Conservation (phyloP, 345 rosid species). For the Mangifera indica region DNA sequence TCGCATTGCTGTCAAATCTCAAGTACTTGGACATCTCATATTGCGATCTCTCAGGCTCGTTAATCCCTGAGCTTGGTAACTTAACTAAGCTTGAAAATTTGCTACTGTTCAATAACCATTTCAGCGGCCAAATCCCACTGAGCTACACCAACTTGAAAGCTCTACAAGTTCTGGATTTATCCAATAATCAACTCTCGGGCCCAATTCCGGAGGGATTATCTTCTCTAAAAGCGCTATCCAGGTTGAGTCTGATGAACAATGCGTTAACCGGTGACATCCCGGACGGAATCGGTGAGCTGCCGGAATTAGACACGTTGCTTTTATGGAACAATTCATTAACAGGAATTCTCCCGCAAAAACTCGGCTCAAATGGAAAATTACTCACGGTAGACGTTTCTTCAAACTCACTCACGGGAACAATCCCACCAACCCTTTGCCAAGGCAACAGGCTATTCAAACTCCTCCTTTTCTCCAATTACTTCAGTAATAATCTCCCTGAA, state of each 20-base stretch:
- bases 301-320: conserved; percentile 48
- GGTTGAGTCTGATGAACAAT: conserved; percentile 65
- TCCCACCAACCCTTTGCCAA: conserved; percentile 70
- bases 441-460: conserved; percentile 79
- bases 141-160: conserved; percentile 51
- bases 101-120: conserved; percentile 51
- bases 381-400: conserved; percentile 64
- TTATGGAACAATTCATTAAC: conserved; percentile 76
- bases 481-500: conserved; percentile 48
- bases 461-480: conserved; percentile 77
- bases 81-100: conserved; percentile 55
- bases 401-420: conserved; percentile 66
- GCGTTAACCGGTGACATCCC: conserved; percentile 64
- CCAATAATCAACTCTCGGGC: conserved; percentile 68
- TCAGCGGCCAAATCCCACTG: conserved; percentile 68
- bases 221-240: conserved; percentile 49
- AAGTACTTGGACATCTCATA: conserved; percentile 63
- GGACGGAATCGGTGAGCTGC: conserved; percentile 56
- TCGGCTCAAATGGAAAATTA: conserved; percentile 71
- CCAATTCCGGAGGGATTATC: conserved; percentile 54
- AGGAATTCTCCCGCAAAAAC: conserved; percentile 67
- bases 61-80: conserved; percentile 60
- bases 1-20: conserved; percentile 49
- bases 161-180: conserved; percentile 60
- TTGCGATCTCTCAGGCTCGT: conserved; percentile 62